Evolutionary conservation across 805 yeast species (phyloP).

Genomic region (Starmerella riodocensis): DNA sequence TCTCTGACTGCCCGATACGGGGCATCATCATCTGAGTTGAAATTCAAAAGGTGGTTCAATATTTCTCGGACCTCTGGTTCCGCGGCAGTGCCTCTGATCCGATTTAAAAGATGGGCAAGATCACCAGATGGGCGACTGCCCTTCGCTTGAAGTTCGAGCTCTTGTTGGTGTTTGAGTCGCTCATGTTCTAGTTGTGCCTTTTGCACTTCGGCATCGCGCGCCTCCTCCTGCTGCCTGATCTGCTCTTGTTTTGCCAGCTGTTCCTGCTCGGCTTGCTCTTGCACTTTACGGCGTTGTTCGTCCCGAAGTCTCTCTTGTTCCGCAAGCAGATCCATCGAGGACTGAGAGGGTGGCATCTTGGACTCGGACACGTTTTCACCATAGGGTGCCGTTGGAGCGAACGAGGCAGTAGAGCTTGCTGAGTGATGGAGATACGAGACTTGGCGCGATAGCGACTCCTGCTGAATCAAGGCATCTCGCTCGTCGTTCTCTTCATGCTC

Average conservation of each 20-base stretch:
- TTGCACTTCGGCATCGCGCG: conserved; percentile 26
- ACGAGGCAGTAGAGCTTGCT: not conserved
- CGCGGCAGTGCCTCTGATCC: conserved; percentile 40
- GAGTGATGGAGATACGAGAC: not conserved
- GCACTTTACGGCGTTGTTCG: too few relatives aligned
- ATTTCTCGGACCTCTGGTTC: conserved; percentile 13
- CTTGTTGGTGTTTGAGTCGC: too few relatives aligned
- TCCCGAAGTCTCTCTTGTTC: too few relatives aligned
- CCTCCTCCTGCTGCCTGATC: not conserved
- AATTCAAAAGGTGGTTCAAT: conserved; percentile 44
- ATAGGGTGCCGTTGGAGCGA: conserved; percentile 3
- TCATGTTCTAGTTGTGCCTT: too few relatives aligned
- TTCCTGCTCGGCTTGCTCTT: not conserved
- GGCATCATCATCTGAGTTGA: conserved; percentile 31
- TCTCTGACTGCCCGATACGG: conserved; percentile 52
- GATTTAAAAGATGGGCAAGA: conserved; percentile 43
- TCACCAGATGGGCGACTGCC: too few relatives aligned
- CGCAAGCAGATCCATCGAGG: not conserved
- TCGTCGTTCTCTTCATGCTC: conserved; percentile 48
- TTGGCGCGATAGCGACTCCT: conserved; percentile 16
- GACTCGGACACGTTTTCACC: not conserved
- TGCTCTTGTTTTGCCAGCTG: not conserved
- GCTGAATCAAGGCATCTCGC: conserved; percentile 50
- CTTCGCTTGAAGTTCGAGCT: too few relatives aligned
- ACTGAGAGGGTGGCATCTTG: not conserved